Conservation (phyloP, 129 eudicot genomes). For the Lactuca saligna region DNA sequence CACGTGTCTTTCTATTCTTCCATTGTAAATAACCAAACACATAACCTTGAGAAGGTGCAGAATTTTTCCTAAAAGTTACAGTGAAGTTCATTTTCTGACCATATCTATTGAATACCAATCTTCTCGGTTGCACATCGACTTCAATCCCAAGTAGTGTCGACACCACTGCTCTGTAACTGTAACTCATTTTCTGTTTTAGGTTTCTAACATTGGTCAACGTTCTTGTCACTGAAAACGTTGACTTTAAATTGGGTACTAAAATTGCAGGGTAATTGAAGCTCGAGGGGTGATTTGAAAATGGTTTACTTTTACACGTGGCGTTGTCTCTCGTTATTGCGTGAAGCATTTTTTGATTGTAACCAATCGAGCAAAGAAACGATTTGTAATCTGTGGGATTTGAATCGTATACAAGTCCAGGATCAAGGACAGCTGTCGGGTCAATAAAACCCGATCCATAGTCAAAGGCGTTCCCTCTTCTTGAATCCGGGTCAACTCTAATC, state of each 20-base stretch:
- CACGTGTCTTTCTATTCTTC: conserved; percentile 56
- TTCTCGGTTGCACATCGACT: conserved; percentile 55
- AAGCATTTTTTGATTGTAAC: conserved; percentile 49
- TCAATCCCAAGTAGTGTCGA: conserved; percentile 58
- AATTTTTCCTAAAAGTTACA: conserved; percentile 47
- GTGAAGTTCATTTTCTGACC: conserved; percentile 68
- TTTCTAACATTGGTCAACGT: conserved; percentile 64
- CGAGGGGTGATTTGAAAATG: conserved; percentile 41
- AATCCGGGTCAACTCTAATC: conserved; percentile 61
- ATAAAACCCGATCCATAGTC: conserved; percentile 78
- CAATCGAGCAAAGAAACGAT: conserved; percentile 81
- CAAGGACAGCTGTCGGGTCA: conserved; percentile 62
- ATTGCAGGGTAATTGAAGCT: conserved; percentile 82
- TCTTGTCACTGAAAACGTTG: conserved; percentile 49
- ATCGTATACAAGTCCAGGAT: conserved; percentile 81
- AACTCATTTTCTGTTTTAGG: conserved; percentile 36
- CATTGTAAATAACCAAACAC: conserved; percentile 76
- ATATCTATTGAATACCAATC: conserved; percentile 44
- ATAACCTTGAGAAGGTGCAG: conserved; percentile 62
- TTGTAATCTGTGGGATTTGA: conserved; percentile 70
- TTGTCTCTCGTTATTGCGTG: conserved; percentile 59
- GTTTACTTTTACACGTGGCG: conserved; percentile 54
- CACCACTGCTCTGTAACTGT: conserved; percentile 59
- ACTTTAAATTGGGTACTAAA: conserved; percentile 59
- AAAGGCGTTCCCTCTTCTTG: conserved; percentile 67